Percentiles rank a stretch among this genome's conserved stretches.
These are phyloP conservation scores for Magnolia officinalis DNA, from an alignment of 164 flowering plant species.

Conservation along the genomic window DNA sequence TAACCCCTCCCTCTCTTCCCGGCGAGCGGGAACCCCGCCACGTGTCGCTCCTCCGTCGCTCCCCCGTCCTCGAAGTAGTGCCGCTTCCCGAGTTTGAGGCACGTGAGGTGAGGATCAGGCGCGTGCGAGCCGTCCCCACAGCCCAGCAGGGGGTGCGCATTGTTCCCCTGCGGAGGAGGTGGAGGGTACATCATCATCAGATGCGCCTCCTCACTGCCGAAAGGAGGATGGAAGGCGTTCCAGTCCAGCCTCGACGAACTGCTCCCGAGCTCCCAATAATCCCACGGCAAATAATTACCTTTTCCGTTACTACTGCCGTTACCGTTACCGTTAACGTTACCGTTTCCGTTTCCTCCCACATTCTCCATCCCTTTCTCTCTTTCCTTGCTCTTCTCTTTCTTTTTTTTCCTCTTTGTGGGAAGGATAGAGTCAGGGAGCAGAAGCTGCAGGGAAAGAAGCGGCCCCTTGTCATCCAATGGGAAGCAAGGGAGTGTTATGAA, in stretches of 20 bases:
- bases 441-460: not conserved
- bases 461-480: constrained; percentile 1
- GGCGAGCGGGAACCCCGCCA: constrained; percentile 12
- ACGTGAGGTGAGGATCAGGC: constrained; percentile 52
- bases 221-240: not conserved
- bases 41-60: constrained; percentile 16
- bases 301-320: not conserved
- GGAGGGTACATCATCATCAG: not conserved
- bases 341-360: not conserved
- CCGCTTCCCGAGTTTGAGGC: constrained; percentile 67
- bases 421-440: not conserved
- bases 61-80: constrained; percentile 50
- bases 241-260: not conserved
- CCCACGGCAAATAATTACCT: not conserved
- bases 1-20: constrained; percentile 38
- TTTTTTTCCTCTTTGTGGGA: not conserved
- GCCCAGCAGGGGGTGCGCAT: constrained; percentile 14
- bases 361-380: not conserved
- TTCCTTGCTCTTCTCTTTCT: not conserved
- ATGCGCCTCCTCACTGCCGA: not conserved
- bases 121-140: constrained; percentile 10
- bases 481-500: not conserved
- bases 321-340: not conserved
- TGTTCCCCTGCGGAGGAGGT: not conserved
- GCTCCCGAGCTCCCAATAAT: not conserved